Evolutionary conservation across 2,329 filamentous ascomycete species (phyloP), one percentile per base, ranked within the genome.

Genomic region (Phialocephala subalpina): DNA sequence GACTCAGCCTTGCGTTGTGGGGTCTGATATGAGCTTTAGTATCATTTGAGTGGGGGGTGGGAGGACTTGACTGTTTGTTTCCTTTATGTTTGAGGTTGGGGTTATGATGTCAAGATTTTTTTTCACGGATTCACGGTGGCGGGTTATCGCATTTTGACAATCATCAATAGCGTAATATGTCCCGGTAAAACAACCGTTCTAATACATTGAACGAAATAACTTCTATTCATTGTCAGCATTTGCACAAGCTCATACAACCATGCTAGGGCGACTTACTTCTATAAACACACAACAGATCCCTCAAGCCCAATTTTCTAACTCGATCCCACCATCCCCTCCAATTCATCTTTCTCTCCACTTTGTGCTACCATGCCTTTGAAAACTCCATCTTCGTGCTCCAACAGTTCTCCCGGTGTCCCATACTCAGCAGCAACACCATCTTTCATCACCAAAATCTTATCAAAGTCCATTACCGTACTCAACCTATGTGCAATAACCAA

Each of bases 401-500:
- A 56, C 65, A 93, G 78, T 73, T 90, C 86, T 70, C 76, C 79
- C 0, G 90, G 90, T 11, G 80, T 81, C 9, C 89, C 90, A 76
- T 84, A 92, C 79, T 93, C 91, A 11, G 87, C 86, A 0, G 89
- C 88, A 52, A 77, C 77, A 1, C 91, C 90, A 55, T 90, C 88
- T 67, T 86, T 85, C 70, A 93, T 82, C 12, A 93, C 90, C 18
- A 92, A 80, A 63, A 93, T 90, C 60, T 86, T 83, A 77, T 93
- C 91, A 74, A 92, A 92, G 74, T 92, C 90, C 9, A 87, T 89
- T 77, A 93, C 90, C 0, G 90, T 93, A 77, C 88, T 91, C 60
- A 93, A 81, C 2, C 91, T 84, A 73, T 93, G 91, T 1, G 91
- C 91, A 75, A 93, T 92, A 35, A 92, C 90, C 25, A 93, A 77